A percentile compares a stretch with the other conserved stretches of the same genome.
phyloP scores from a whole-genome alignment of 208 protist genomes.

The Acanthamoeba lenticulata region DNA sequence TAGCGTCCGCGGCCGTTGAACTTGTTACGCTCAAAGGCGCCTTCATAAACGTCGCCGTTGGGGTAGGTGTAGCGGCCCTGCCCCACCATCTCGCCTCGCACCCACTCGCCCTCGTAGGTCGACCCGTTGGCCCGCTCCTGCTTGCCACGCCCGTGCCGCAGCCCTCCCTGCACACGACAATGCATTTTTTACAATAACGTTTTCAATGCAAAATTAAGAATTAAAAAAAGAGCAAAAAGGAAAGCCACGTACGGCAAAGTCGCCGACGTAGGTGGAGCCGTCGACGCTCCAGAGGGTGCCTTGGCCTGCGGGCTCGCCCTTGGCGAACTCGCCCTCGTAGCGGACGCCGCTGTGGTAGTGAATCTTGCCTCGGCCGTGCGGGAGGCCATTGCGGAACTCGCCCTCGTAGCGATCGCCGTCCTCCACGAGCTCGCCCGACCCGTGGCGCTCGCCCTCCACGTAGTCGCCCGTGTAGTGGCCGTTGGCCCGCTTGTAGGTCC shows the following conservation, averaged over 20 bases:
- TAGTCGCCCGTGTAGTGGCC: neutral
- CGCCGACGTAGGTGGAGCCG: neutral
- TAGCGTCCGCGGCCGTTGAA: neutral
- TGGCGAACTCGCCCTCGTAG: neutral
- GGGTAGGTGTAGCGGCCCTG: neutral
- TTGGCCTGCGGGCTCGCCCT: neutral
- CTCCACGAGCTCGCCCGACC: neutral
- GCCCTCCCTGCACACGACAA: neutral
- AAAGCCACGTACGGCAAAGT: neutral
- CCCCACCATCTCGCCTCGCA: neutral
- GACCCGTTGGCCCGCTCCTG: neutral
- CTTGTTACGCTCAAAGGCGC: neutral
- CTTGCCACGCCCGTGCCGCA: neutral
- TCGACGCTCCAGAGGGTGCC: neutral
- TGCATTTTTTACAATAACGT: too few species aligned
- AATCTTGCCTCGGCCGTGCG: neutral
- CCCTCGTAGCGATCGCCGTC: neutral
- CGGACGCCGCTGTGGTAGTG: neutral
- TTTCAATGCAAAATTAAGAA: too few species aligned
- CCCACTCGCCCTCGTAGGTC: slow-evolving; percentile 12
- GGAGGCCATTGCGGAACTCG: neutral
- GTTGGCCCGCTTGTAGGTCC: neutral
- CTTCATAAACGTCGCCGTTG: slow-evolving; percentile 22
- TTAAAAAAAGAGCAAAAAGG: too few species aligned
- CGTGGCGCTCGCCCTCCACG: neutral